Evolutionary conservation across 2,329 filamentous ascomycete genomes (phyloP), one percentile per base, ranked within the genome.

Genomic region (Allantophomopsis cytisporea): DNA sequence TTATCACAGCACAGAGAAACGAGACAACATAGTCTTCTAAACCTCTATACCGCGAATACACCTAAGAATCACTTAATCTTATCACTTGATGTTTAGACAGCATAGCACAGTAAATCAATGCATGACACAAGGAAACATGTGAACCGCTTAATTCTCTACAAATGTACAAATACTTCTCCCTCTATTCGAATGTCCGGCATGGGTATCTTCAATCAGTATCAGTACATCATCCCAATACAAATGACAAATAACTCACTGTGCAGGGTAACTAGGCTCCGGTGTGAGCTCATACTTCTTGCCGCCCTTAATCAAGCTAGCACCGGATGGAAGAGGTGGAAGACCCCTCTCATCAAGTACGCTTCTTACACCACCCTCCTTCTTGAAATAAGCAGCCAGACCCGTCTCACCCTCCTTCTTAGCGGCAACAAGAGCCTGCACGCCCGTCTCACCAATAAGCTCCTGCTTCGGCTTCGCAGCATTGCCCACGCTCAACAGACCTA

Each of bases 281-380:
- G 67, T 62, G 52, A 83, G 55, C 46, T 63, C 62, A 53, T 93
- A 77, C 61, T 80, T 75, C 59, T 87, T 77, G 69, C 65, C 76
- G 75, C 45, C 66, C 57, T 34, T 69, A 69, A 35, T 59, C 36
- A 60, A 60, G 48, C 60, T 60, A 42, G 69, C 51, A 49, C 83
- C 80, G 53, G 77, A 78, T 13, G 89, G 91, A 54, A 83, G 63
- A n/a, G 91, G 91, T 41, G 91, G 91, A 61, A 98, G 60, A 1
- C 89, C 88, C 52, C 81, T 69, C 35, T 81, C 70, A 38, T 83
- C 78, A 46, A 95, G 59, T 41, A 88, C 74, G 47, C 67, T 65
- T 51, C 68, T 62, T 31, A 58, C 62, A 33, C 66, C 62, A 49
- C 62, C 68, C 50, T 62, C 49, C 59, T 76, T 76, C 65, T 83